A percentile compares a stretch with the other conserved stretches of the same genome.
phyloP scores from a whole-genome alignment of 1,284 basidiomycete species.

The Cystobasidiaceae sp. region DNA sequence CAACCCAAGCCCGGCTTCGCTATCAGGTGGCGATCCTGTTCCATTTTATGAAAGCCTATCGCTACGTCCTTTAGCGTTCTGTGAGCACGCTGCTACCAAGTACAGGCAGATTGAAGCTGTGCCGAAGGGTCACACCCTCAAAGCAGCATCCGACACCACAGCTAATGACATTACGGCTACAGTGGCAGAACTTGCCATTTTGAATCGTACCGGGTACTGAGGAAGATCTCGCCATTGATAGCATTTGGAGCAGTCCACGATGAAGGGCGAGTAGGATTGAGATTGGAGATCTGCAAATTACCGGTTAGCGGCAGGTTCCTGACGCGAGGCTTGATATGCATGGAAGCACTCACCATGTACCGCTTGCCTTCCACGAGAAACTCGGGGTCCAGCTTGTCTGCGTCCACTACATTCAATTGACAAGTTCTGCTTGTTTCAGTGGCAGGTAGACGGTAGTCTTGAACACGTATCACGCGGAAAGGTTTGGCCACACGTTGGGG shows the following conservation, averaged over 20 bases:
- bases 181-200: slow-evolving; percentile 29
- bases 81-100: not conserved
- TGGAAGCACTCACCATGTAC: slow-evolving; percentile 59
- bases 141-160: not conserved
- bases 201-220: slow-evolving; percentile 36
- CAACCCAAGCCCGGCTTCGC: not conserved
- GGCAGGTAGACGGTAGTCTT: slow-evolving; percentile 55
- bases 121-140: not conserved
- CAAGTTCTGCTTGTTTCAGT: slow-evolving; percentile 44
- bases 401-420: slow-evolving; percentile 81
- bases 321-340: not conserved
- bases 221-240: slow-evolving; percentile 34
- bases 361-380: slow-evolving; percentile 61
- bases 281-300: not conserved
- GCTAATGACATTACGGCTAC: not conserved
- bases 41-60: not conserved
- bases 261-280: not conserved
- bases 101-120: not conserved
- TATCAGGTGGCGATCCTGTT: not conserved
- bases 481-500: slow-evolving; percentile 71
- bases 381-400: slow-evolving; percentile 55
- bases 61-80: no score
- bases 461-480: slow-evolving; percentile 71
- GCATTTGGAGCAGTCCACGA: slow-evolving; percentile 32
- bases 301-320: not conserved